These are phyloP conservation scores for Asterophora parasitica DNA, from an alignment of 768 basidiomycete genomes.

Conservation along the genomic window DNA sequence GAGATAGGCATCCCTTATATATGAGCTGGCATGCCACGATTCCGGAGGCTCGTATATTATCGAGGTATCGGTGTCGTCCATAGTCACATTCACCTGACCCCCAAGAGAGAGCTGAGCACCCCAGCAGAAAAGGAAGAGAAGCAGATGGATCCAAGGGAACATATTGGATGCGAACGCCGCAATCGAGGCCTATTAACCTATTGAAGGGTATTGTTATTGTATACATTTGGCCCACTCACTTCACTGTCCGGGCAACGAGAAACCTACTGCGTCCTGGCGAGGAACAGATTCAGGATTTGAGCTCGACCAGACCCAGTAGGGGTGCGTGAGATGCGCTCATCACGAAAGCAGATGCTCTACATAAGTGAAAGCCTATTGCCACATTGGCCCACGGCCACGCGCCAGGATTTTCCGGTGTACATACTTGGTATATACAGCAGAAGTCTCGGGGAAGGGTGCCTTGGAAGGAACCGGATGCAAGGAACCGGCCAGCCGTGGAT, in stretches of 20 bases:
- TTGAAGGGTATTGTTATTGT: neutral
- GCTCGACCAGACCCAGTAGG: neutral
- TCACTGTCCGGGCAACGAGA: constrained; percentile 1
- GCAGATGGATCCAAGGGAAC: constrained; percentile 3
- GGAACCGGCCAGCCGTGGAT: too few relatives aligned
- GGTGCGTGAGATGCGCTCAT: constrained; percentile 8
- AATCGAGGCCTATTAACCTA: neutral
- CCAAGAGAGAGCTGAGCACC: constrained; percentile 17
- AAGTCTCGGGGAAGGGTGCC: constrained; percentile 24
- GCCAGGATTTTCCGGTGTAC: constrained; percentile 24
- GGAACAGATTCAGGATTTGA: neutral
- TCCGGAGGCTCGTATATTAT: constrained; percentile 33
- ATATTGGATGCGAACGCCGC: neutral
- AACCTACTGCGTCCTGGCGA: neutral
- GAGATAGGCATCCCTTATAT: constrained; percentile 17
- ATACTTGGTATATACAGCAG: constrained; percentile 23
- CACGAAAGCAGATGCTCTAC: constrained; percentile 3
- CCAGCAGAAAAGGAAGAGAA: constrained; percentile 8
- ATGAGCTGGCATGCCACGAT: constrained; percentile 31
- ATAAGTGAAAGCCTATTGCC: neutral
- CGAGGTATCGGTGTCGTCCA: constrained; percentile 34
- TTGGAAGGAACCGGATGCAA: too few relatives aligned
- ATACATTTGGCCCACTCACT: constrained; percentile 1
- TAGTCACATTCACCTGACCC: constrained; percentile 26
- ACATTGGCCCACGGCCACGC: constrained; percentile 19